phyloP scores from a whole-genome alignment of 2,329 filamentous ascomycete genomes.

The Ceratocystis destructans region DNA sequence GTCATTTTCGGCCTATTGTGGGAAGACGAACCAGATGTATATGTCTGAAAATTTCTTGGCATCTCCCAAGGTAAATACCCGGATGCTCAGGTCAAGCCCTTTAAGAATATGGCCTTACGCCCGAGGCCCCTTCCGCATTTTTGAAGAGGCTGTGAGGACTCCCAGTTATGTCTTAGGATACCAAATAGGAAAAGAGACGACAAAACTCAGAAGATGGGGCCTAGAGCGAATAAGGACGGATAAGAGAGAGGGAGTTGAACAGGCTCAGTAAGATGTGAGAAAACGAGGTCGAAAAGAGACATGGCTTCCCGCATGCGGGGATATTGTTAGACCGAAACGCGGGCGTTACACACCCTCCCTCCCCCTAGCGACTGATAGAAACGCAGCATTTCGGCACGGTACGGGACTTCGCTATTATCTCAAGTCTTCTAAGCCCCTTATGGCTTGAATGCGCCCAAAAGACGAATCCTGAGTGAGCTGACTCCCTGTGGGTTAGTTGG shows the following conservation, averaged over 20 bases:
- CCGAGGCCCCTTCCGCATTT: background rate
- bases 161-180: background rate
- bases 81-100: background rate
- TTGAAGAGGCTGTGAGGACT: background rate
- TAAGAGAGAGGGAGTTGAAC: no score
- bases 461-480: background rate
- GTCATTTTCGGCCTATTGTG: background rate
- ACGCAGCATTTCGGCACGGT: conserved; percentile 2
- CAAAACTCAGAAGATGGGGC: background rate
- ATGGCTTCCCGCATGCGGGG: background rate
- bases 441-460: background rate
- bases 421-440: background rate
- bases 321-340: background rate
- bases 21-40: background rate
- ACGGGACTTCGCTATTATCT: conserved; percentile 5
- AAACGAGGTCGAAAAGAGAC: background rate
- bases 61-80: background rate
- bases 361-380: background rate
- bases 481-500: background rate
- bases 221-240: background rate
- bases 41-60: background rate
- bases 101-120: background rate
- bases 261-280: background rate
- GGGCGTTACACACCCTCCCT: background rate
- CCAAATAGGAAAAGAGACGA: background rate